Percentiles rank a stretch among this genome's conserved stretches.
Evolutionary conservation across 2,329 filamentous ascomycete genomes (phyloP).

Genomic region (Zalaria sp.): DNA sequence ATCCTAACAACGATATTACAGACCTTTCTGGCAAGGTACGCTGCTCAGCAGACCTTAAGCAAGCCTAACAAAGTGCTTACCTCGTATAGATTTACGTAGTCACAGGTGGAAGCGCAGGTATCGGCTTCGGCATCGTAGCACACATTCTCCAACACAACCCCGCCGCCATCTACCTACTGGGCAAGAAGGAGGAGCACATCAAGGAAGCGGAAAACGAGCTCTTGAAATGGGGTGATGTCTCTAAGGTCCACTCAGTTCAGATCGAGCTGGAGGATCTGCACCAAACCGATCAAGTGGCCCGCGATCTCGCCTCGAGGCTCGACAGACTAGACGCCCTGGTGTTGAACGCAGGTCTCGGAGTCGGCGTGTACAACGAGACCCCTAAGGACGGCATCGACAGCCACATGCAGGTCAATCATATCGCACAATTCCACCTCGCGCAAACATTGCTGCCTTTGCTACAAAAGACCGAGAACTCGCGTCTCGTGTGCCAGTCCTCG

Average conservation of each 20-base stretch:
- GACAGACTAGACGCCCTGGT: slow-evolving; percentile 32
- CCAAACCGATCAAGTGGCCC: slow-evolving; percentile 31
- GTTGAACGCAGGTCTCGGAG: slow-evolving; percentile 36
- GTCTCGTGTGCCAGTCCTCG: slow-evolving; percentile 35
- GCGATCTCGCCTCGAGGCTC: slow-evolving; percentile 25
- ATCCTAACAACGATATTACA: slow-evolving; percentile 26
- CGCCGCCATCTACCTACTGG: slow-evolving; percentile 33
- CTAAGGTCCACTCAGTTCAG: slow-evolving; percentile 29
- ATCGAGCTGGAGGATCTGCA: slow-evolving; percentile 33
- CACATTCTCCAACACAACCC: slow-evolving; percentile 38
- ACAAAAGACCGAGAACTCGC: slow-evolving; percentile 28
- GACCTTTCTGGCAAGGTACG: slow-evolving; percentile 23
- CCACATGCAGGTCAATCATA: slow-evolving; percentile 37
- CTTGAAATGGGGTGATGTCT: slow-evolving; percentile 29
- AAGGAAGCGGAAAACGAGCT: slow-evolving; percentile 29
- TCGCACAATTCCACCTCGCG: slow-evolving; percentile 36
- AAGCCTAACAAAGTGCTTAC: background rate
- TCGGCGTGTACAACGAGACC: slow-evolving; percentile 34
- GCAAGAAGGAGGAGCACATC: slow-evolving; percentile 35
- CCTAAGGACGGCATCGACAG: slow-evolving; percentile 33
- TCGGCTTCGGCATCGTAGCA: slow-evolving; percentile 37
- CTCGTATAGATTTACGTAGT: slow-evolving; percentile 27
- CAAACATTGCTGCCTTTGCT: slow-evolving; percentile 31
- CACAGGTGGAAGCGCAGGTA: slow-evolving; percentile 35
- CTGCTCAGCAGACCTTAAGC: background rate